A percentile compares a stretch with the other conserved stretches of the same genome.
Evolutionary conservation across 2,329 filamentous ascomycete genomes (phyloP).

Genomic region (Talaromyces sp.): DNA sequence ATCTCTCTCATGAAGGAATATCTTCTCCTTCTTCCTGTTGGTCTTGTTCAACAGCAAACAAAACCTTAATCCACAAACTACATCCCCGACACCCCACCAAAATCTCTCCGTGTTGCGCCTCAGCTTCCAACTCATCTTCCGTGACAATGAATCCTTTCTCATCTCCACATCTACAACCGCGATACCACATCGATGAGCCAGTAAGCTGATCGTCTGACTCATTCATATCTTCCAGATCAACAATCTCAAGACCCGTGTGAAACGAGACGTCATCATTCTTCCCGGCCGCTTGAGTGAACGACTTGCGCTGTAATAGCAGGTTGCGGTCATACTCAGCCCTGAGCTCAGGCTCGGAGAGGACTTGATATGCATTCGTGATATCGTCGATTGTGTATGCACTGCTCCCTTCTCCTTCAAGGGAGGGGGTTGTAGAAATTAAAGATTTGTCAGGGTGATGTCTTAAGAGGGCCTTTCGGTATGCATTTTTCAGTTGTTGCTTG

Average conservation of each 20-base stretch:
- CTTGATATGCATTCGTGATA: conserved; percentile 57
- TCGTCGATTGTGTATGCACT: conserved; percentile 48
- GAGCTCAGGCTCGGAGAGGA: conserved; percentile 44
- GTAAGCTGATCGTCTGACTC: conserved; percentile 42
- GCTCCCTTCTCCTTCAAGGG: not conserved
- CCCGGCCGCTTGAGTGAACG: not conserved
- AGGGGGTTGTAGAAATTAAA: not conserved
- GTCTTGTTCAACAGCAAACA: conserved; percentile 50
- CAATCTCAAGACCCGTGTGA: conserved; percentile 53
- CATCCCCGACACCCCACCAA: conserved; percentile 60
- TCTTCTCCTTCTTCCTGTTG: not conserved
- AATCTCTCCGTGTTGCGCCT: conserved; percentile 53
- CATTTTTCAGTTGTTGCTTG: conserved; percentile 48
- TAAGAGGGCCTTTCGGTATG: conserved; percentile 57
- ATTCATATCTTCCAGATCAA: conserved; percentile 56
- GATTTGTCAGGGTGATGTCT: conserved; percentile 58
- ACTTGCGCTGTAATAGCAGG: conserved; percentile 35
- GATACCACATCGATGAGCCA: conserved; percentile 45
- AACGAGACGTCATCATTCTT: conserved; percentile 32
- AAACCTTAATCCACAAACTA: conserved; percentile 60
- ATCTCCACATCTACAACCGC: conserved; percentile 57
- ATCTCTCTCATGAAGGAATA: not conserved
- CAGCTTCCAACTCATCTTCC: conserved; percentile 52
- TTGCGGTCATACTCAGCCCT: conserved; percentile 50
- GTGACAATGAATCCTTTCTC: conserved; percentile 53